Conservation (phyloP, 257 asterid species). For the Solanum chmielewskii region DNA sequence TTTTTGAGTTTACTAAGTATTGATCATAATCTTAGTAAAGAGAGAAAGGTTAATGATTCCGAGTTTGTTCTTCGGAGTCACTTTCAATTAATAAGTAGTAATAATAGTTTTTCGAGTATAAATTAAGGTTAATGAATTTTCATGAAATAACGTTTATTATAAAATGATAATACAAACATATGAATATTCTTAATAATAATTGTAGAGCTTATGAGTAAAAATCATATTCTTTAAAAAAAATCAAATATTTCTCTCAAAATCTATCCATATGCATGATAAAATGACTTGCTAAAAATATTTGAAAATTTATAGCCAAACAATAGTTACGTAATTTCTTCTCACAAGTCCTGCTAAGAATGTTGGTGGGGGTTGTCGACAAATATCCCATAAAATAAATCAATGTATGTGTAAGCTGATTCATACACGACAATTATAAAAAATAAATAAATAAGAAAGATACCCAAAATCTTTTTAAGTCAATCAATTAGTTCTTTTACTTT, state of each 20-base stretch:
- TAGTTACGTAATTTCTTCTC: neutral
- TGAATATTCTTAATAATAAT: no score
- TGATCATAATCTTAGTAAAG: neutral
- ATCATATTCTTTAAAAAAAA: neutral
- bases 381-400: accelerated
- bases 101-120: no score
- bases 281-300: neutral
- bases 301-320: neutral
- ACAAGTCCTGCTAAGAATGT: neutral
- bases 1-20: neutral
- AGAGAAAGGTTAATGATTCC: neutral
- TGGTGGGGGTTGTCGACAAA: neutral
- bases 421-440: no score
- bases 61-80: neutral
- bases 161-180: no score
- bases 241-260: neutral
- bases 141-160: no score
- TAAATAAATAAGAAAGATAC: no score
- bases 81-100: neutral
- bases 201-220: no score
- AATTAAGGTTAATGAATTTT: no score
- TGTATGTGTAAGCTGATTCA: accelerated
- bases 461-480: neutral
- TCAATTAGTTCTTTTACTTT: neutral
- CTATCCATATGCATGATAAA: accelerated